phyloP scores from a whole-genome alignment of 2,329 filamentous ascomycete genomes.

The Colletotrichum sansevieriae region DNA sequence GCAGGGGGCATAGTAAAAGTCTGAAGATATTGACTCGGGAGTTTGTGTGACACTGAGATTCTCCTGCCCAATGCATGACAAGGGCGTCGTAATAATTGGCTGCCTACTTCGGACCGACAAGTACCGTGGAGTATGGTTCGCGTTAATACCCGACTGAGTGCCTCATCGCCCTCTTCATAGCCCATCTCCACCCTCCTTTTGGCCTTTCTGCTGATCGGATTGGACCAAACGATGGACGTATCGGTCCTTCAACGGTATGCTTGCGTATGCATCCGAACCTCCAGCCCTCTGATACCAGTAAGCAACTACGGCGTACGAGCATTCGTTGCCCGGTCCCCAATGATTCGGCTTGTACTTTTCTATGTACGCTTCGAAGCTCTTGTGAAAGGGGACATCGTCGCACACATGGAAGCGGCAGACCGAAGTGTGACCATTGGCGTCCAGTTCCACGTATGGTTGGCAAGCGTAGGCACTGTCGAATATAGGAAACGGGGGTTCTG shows the following conservation, averaged over 20 bases:
- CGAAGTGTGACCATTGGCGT: constrained; percentile 38
- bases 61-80: neutral
- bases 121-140: neutral
- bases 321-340: constrained; percentile 30
- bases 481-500: constrained; percentile 31
- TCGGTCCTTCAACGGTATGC: constrained; percentile 22
- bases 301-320: constrained; percentile 31
- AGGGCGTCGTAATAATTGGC: constrained; percentile 14
- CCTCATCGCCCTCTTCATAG: neutral
- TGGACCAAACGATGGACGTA: neutral
- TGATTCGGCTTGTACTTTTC: constrained; percentile 38
- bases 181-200: neutral
- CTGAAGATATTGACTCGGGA: constrained; percentile 5
- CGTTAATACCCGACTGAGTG: neutral
- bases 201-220: neutral
- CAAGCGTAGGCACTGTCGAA: constrained; percentile 39
- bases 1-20: neutral
- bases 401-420: constrained; percentile 38
- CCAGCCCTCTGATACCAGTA: constrained; percentile 37
- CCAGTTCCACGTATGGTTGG: constrained; percentile 29
- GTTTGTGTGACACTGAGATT: neutral
- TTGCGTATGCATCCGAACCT: constrained; percentile 15
- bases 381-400: constrained; percentile 33
- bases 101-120: neutral
- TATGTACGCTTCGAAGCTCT: constrained; percentile 37